These are phyloP conservation scores for Lipomyces chichibuensis DNA, from an alignment of 805 yeast species.

Conservation along the genomic window DNA sequence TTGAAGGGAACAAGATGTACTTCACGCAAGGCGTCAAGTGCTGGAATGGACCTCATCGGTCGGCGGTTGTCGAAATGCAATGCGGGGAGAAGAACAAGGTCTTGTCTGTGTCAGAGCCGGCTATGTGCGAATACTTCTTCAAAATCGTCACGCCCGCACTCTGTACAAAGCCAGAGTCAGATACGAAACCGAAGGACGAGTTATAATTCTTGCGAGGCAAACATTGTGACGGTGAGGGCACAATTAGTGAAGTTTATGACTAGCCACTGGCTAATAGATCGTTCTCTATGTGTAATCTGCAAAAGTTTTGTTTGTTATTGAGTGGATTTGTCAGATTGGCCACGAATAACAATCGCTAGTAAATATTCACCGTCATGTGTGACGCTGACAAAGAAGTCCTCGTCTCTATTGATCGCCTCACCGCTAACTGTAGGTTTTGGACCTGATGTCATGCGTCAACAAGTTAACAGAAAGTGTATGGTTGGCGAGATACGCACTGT, in stretches of 20 bases:
- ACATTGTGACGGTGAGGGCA: not conserved
- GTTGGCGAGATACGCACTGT: not conserved
- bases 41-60: slow-evolving; percentile 92
- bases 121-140: slow-evolving; percentile 78
- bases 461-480: not conserved
- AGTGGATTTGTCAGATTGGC: not conserved
- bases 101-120: slow-evolving; percentile 79
- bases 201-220: slow-evolving; percentile 15
- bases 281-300: not conserved
- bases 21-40: slow-evolving; percentile 74
- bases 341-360: slow-evolving; percentile 25
- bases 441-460: not conserved
- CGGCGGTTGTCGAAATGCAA: slow-evolving; percentile 61
- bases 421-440: not conserved
- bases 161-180: slow-evolving; percentile 35
- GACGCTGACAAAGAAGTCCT: slow-evolving; percentile 24
- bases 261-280: not conserved
- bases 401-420: not conserved
- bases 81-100: slow-evolving; percentile 68
- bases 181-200: slow-evolving; percentile 27
- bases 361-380: slow-evolving; percentile 35
- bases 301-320: not conserved
- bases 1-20: slow-evolving; percentile 44
- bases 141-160: slow-evolving; percentile 43
- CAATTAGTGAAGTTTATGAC: not conserved